Evolutionary conservation across 2,329 filamentous ascomycete genomes (phyloP).

Genomic region (Escovopsis weberi): DNA sequence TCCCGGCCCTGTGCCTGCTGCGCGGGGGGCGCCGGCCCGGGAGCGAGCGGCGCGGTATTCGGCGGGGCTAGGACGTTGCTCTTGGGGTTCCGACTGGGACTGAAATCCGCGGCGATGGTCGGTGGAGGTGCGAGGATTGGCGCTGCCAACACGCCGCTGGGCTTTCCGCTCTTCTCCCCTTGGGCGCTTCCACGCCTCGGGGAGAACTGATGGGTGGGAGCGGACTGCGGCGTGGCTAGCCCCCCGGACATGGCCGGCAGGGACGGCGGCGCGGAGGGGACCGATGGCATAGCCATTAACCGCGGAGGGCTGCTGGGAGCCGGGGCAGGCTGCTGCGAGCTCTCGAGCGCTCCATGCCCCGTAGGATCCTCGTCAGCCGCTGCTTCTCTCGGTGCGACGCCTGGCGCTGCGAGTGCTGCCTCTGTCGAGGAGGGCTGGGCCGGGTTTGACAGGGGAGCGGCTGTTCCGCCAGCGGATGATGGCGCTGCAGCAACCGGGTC

Average conservation of each 20-base stretch:
- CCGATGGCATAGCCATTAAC: slow-evolving; percentile 10
- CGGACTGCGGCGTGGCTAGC: slow-evolving; percentile 7
- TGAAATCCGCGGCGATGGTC: slow-evolving; percentile 13
- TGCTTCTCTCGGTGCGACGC: no score
- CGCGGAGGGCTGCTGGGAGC: background rate
- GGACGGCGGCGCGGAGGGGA: slow-evolving; percentile 7
- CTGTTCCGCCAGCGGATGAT: background rate
- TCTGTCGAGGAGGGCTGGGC: no score
- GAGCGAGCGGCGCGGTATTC: slow-evolving; percentile 22
- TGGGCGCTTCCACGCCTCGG: slow-evolving; percentile 9
- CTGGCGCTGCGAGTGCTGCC: no score
- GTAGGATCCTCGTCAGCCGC: no score
- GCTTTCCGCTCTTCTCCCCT: slow-evolving; percentile 10
- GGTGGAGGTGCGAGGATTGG: slow-evolving; percentile 23
- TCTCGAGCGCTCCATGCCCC: no score
- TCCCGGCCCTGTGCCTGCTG: background rate
- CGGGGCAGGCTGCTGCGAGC: background rate
- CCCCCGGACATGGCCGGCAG: slow-evolving; percentile 4
- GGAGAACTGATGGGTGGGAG: slow-evolving; percentile 5
- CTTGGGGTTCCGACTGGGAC: slow-evolving; percentile 15
- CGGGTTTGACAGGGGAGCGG: background rate
- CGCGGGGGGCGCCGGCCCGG: slow-evolving; percentile 9
- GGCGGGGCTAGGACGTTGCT: slow-evolving; percentile 31
- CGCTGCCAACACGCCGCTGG: slow-evolving; percentile 22
- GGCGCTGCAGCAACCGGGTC: background rate